phyloP scores from a whole-genome alignment of 164 flowering plant genomes.

The Annona squamosa region DNA sequence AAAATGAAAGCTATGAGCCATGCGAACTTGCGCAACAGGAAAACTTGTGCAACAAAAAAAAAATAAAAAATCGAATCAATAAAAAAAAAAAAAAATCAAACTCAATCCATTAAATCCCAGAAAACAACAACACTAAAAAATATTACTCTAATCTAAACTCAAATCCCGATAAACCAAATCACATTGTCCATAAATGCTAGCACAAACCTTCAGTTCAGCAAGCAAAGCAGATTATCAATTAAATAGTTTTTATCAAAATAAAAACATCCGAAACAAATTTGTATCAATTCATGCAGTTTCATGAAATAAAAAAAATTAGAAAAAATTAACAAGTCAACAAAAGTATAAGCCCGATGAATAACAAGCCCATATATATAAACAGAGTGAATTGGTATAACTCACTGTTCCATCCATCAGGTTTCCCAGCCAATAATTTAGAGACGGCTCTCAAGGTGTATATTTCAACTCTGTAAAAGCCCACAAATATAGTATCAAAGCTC shows the following conservation, averaged over 20 bases:
- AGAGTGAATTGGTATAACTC: conserved; percentile 17
- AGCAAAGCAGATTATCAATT: not conserved
- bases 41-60: no score
- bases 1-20: no score
- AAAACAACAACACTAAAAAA: no score
- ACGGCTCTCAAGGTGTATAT: conserved; percentile 43
- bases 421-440: conserved; percentile 42
- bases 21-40: no score
- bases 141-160: no score
- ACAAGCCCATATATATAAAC: not conserved
- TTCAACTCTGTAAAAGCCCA: conserved; percentile 35
- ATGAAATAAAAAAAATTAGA: not conserved
- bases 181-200: not conserved
- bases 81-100: no score
- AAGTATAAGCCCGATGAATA: not conserved
- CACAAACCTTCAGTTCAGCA: not conserved
- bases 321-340: no score
- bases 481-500: not conserved
- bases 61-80: no score
- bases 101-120: no score
- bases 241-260: no score
- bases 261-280: not conserved
- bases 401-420: conserved; percentile 64
- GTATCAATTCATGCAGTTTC: not conserved
- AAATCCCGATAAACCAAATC: no score